These are phyloP conservation scores for Solanum okadae DNA, from an alignment of 257 asterid species.

Conservation along the genomic window DNA sequence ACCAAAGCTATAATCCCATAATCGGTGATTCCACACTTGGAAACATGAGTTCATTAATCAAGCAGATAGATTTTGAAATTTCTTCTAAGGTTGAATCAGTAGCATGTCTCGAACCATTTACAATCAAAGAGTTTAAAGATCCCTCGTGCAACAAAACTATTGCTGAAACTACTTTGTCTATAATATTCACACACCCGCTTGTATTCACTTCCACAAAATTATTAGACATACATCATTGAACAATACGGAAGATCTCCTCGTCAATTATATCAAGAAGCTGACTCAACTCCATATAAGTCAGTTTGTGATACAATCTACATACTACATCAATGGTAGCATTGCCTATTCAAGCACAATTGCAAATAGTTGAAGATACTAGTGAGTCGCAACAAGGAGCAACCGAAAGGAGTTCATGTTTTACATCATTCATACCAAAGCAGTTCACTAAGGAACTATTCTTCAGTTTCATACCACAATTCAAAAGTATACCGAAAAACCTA, in stretches of 20 bases:
- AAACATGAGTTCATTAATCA: too few relatives aligned
- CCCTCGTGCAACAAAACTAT: neutral
- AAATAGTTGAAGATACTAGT: conserved; percentile 27
- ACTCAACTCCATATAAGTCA: conserved; percentile 38
- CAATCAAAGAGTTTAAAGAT: neutral
- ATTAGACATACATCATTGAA: conserved; percentile 1
- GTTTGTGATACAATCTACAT: conserved; percentile 45
- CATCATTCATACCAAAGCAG: too few relatives aligned
- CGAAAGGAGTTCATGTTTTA: neutral
- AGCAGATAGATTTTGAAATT: too few relatives aligned
- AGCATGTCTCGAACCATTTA: neutral
- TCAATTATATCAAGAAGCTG: conserved; percentile 47
- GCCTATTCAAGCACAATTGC: conserved; percentile 62
- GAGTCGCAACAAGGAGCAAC: conserved; percentile 23
- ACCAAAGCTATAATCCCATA: too few relatives aligned
- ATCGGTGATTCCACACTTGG: too few relatives aligned
- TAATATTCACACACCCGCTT: conserved; percentile 26
- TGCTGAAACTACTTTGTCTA: neutral
- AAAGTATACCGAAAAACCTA: too few relatives aligned
- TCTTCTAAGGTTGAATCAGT: neutral
- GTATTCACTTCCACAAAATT: too few relatives aligned
- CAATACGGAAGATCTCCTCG: conserved; percentile 44
- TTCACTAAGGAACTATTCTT: too few relatives aligned
- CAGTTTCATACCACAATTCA: too few relatives aligned
- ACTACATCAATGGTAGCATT: conserved; percentile 38